A percentile compares a stretch with the other conserved stretches of the same genome.
Conservation (phyloP, 805 yeast genomes). For the Tetrapisispora arboricola region DNA sequence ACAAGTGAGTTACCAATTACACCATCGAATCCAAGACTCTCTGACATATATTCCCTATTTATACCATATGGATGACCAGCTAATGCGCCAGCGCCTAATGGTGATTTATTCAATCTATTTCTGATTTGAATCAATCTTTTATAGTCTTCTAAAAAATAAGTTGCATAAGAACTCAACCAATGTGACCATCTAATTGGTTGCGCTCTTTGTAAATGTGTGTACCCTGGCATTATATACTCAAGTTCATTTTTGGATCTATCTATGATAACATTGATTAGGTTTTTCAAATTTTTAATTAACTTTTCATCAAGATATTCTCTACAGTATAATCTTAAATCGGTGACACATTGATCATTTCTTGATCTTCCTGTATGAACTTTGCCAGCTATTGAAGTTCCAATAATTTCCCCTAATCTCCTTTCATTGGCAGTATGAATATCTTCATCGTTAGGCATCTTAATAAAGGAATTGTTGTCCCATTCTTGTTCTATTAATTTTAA, state of each 20-base stretch:
- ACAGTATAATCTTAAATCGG: constrained; percentile 95
- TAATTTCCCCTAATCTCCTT: constrained; percentile 91
- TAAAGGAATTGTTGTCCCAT: constrained; percentile 65
- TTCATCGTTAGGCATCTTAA: constrained; percentile 50
- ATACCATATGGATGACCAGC: constrained; percentile 99
- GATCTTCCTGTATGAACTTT: constrained; percentile 99
- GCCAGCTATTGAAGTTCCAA: constrained; percentile 89
- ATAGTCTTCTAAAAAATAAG: constrained; percentile 86
- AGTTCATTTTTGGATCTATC: constrained; percentile 78
- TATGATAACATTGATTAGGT: constrained; percentile 56
- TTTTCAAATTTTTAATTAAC: constrained; percentile 43
- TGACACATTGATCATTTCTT: constrained; percentile 97
- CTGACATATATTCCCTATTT: constrained; percentile 82
- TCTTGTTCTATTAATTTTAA: constrained; percentile 60
- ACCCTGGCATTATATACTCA: constrained; percentile 95
- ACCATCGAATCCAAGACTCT: constrained; percentile 66
- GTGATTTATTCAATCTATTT: constrained; percentile 75
- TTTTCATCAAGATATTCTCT: constrained; percentile 61
- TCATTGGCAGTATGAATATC: constrained; percentile 99
- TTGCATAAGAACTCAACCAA: constrained; percentile 90
- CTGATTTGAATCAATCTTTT: constrained; percentile 73
- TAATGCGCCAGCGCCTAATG: constrained; percentile 94
- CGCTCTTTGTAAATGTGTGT: constrained; percentile 96
- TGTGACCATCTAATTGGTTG: constrained; percentile 99
- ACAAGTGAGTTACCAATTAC: constrained; percentile 91